Evolutionary conservation across 768 basidiomycete genomes (phyloP), one percentile per base, ranked within the genome.

Genomic region (Candolleomyces efflorescens): DNA sequence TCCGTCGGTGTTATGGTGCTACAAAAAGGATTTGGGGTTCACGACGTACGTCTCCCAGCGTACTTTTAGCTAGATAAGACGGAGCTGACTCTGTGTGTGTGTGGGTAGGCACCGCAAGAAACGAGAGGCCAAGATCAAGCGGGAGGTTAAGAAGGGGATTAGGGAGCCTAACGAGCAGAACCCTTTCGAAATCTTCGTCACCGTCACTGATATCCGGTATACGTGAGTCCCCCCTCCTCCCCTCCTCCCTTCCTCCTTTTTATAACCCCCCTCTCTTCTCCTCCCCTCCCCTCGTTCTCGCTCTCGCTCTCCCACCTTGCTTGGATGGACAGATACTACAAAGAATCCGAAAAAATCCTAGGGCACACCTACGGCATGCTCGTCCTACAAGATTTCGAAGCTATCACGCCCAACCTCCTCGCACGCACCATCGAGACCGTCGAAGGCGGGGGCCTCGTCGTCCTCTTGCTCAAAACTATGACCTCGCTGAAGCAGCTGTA

Each of bases 351-450:
- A 50, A 97, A 96, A 73, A 93, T 98, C 61, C 84, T 99, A 37
- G 97, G 96, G 64, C 91, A 98, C 68, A 99, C 97, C 0, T 98
- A 90, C 71, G 96, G 96, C 44, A 98, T 98, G 94, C 87, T 92
- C 59, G 84, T 98, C 1, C 76, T 99, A 50, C 97, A 98, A 73
- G 97, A 98, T 67, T 99, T 98, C 62, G 97, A 99, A 69, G 96
- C 97, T 4, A 85, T 99, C 60, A 99, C 97, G 1, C 97, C 97
- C 15, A 99, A 99, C 74, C 75, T 98, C 50, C 86, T 98, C 44
- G 97, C 97, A 3, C 80, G 96, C 59, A 98, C 97, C 13, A 93
- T 98, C 53, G 97, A 99, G 75, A 99, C 97, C 0, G 96, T 99
- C 1, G 94, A 98, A 68, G 97, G 97, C 13, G 97, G 97, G 23